A percentile compares a stretch with the other conserved stretches of the same genome.
Conservation (phyloP, 108 stramenopile genomes). For the Nannochloropsis gaditana region DNA sequence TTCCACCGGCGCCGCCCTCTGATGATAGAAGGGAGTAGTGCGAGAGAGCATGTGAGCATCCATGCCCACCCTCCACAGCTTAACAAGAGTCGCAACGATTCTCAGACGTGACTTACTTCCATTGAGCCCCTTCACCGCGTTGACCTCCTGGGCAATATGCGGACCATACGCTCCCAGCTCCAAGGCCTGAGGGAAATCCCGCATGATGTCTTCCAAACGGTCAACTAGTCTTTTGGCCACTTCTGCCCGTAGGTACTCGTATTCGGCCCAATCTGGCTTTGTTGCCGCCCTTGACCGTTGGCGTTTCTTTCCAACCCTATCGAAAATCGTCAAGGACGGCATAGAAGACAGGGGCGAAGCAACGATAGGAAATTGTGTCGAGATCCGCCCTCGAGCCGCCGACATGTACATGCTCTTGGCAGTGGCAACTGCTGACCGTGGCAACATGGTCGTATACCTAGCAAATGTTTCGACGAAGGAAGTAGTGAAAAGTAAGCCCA, state of each 20-base stretch:
- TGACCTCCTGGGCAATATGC: constrained; percentile 39
- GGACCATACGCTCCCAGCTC: constrained; percentile 51
- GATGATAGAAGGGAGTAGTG: not conserved
- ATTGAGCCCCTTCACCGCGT: not conserved
- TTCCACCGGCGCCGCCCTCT: constrained; percentile 52
- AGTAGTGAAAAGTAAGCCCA: no score
- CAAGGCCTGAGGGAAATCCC: constrained; percentile 51
- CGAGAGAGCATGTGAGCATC: no score
- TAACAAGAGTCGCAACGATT: no score
- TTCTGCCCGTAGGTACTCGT: constrained; percentile 42
- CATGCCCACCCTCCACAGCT: no score
- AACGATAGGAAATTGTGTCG: no score
- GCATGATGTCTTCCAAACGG: constrained; percentile 47
- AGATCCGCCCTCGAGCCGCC: no score
- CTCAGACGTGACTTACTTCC: not conserved
- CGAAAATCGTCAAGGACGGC: not conserved
- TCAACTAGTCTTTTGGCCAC: constrained; percentile 34
- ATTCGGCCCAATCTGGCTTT: constrained; percentile 26
- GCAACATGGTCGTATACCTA: no score
- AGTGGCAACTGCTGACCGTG: no score
- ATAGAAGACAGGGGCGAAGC: not conserved
- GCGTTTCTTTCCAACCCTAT: not conserved
- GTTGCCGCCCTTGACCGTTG: not conserved
- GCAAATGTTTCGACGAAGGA: no score
- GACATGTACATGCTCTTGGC: no score